Conservation (phyloP, 1,284 basidiomycete genomes). For the Fomitiporia mediterranea region DNA sequence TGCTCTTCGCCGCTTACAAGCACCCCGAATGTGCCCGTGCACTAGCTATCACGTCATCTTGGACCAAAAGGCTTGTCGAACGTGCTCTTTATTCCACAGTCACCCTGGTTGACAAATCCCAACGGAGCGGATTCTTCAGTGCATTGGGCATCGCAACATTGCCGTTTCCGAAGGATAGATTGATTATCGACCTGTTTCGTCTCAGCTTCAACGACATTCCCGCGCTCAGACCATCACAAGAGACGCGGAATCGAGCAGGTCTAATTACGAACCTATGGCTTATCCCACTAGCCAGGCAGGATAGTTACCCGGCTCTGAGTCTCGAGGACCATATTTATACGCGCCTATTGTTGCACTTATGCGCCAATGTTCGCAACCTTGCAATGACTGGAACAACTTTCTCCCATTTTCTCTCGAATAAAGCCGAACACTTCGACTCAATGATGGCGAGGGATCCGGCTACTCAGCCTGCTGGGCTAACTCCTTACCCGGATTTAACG, state of each 20-base stretch:
- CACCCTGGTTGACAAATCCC: not conserved
- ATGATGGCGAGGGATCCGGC: not conserved
- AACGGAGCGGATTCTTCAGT: not conserved
- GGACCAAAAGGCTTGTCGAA: constrained; percentile 7
- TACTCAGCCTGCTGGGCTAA: no score
- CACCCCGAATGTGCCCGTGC: not conserved
- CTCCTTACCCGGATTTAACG: not conserved
- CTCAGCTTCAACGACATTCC: not conserved
- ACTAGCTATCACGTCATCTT: not conserved
- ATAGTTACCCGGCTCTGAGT: not conserved
- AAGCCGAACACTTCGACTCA: not conserved
- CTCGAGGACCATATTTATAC: constrained; percentile 8
- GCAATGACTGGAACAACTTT: constrained; percentile 7
- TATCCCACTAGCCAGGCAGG: not conserved
- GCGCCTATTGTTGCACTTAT: not conserved
- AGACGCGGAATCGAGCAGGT: not conserved
- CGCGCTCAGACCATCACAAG: not conserved
- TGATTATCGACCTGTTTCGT: not conserved
- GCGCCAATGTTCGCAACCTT: not conserved
- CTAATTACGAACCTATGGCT: constrained; percentile 5
- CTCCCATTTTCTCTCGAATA: constrained; percentile 4
- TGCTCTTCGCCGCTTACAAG: constrained; percentile 5
- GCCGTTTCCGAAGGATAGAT: not conserved
- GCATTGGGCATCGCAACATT: not conserved
- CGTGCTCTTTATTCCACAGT: not conserved